Conservation (phyloP, 129 eudicot species). For the Arctium lappa region DNA sequence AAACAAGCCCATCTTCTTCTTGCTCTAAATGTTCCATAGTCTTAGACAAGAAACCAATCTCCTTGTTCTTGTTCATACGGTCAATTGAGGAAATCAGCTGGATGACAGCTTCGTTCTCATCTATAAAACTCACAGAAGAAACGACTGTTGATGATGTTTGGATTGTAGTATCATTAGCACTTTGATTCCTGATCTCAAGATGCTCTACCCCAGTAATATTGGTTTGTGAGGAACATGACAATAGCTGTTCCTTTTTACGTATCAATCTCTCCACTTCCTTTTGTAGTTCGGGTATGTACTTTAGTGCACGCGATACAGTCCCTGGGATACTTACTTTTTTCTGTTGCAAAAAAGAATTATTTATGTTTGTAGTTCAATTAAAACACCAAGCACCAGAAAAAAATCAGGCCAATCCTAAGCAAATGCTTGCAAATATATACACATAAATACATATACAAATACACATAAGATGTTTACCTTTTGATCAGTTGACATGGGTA, state of each 20-base stretch:
- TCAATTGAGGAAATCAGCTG: constrained; percentile 33
- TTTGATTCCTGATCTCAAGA: not conserved
- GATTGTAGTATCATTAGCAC: not conserved
- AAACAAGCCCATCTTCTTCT: constrained; percentile 31
- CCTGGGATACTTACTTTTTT: constrained; percentile 37
- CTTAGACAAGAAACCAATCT: not conserved
- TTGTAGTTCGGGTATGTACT: constrained; percentile 47
- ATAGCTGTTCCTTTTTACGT: constrained; percentile 26
- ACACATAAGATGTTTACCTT: not conserved
- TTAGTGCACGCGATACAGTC: constrained; percentile 18
- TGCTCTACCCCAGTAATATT: not conserved
- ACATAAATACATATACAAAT: not conserved
- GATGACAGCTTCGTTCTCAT: constrained; percentile 33
- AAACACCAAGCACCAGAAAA: not conserved
- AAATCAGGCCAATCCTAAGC: too few species aligned
- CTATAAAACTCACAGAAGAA: constrained; percentile 24
- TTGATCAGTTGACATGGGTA: constrained; percentile 10
- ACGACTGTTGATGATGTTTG: not conserved
- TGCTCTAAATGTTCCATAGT: constrained; percentile 30
- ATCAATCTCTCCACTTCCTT: constrained; percentile 35
- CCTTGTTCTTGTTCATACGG: not conserved
- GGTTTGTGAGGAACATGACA: constrained; percentile 7
- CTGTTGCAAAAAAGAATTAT: constrained; percentile 11
- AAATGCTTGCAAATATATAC: too few species aligned
- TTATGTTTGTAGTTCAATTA: not conserved